Conservation (phyloP, 306 rosid species). For the Mimosa pudica region DNA sequence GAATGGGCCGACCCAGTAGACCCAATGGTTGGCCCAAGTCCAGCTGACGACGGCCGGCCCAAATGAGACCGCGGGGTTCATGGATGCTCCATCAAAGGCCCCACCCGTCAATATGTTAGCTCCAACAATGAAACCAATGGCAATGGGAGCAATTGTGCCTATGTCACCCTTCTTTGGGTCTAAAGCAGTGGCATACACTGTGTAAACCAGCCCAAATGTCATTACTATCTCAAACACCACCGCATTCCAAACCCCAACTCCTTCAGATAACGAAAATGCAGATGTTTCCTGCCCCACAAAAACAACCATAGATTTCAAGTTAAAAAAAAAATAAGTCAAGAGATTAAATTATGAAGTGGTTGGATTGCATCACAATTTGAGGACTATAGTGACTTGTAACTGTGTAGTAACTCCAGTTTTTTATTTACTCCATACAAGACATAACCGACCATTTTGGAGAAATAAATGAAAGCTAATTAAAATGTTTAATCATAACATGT, state of each 20-base stretch:
- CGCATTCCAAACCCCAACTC: constrained; percentile 70
- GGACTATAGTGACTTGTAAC: neutral
- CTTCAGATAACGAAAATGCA: constrained; percentile 61
- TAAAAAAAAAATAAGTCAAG: neutral
- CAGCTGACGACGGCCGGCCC: constrained; percentile 88
- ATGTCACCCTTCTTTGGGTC: constrained; percentile 74
- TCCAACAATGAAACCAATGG: constrained; percentile 83
- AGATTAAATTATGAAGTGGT: neutral
- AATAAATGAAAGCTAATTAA: no score
- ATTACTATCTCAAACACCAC: constrained; percentile 76
- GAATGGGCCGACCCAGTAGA: constrained; percentile 76
- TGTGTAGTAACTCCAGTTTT: no score
- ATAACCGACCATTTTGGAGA: no score
- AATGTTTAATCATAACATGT: no score
- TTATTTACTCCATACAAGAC: no score
- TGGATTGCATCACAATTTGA: neutral
- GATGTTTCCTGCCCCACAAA: constrained; percentile 59
- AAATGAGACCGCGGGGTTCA: constrained; percentile 88
- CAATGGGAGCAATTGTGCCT: constrained; percentile 76
- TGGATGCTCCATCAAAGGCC: constrained; percentile 83
- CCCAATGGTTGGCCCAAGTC: constrained; percentile 79
- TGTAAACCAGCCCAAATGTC: constrained; percentile 81
- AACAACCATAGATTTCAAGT: neutral
- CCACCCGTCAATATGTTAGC: constrained; percentile 86
- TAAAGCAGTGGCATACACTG: constrained; percentile 75